These are phyloP conservation scores for Flaveria trinervia DNA, from an alignment of 129 eudicot species.

Conservation along the genomic window DNA sequence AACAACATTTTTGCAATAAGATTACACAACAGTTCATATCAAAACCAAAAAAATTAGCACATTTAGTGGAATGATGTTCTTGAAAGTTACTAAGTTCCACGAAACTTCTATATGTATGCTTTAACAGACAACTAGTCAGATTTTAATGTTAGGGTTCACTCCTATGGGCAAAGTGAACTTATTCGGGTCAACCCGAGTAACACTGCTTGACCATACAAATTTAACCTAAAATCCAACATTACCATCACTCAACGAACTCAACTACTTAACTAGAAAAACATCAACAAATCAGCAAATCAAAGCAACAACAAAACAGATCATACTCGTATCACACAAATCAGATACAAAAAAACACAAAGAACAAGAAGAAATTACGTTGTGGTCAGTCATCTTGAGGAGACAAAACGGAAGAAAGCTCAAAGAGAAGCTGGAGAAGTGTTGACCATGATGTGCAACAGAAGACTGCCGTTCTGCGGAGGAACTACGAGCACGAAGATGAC, in stretches of 20 bases:
- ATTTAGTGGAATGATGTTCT: not conserved
- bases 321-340: not conserved
- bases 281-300: not conserved
- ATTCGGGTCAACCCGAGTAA: not conserved
- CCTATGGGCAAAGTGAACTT: not conserved
- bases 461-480: constrained; percentile 38
- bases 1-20: not conserved
- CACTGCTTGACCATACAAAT: not conserved
- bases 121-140: not conserved
- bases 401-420: constrained; percentile 38
- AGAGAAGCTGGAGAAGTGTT: constrained; percentile 39
- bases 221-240: constrained; percentile 30
- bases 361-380: constrained; percentile 31
- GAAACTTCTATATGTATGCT: not conserved
- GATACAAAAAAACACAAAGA: not conserved
- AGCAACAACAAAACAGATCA: constrained; percentile 13
- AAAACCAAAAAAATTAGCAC: not conserved
- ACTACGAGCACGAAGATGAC: constrained; percentile 23
- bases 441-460: constrained; percentile 32
- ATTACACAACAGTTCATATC: not conserved
- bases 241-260: not conserved
- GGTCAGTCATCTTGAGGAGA: constrained; percentile 58
- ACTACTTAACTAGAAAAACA: not conserved
- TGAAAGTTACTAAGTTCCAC: constrained; percentile 1
- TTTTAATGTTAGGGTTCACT: not conserved